phyloP scores from a whole-genome alignment of 1,139 yeast genomes.

The Hansenula lynferdii region DNA sequence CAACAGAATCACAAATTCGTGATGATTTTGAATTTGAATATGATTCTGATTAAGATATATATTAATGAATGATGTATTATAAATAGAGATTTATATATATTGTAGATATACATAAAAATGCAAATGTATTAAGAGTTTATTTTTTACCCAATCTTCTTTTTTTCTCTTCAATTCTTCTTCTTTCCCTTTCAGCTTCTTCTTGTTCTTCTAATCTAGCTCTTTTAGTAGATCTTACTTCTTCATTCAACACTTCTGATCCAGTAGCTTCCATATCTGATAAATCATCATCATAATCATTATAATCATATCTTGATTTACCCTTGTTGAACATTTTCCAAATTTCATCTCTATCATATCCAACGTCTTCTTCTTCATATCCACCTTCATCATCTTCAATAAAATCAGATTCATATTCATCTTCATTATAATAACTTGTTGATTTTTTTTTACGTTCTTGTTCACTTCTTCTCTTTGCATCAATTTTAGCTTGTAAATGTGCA shows the following conservation, averaged over 20 bases:
- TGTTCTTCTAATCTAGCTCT: slow-evolving; percentile 64
- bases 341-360: slow-evolving; percentile 73
- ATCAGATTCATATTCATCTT: slow-evolving; percentile 35
- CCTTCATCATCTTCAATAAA: slow-evolving; percentile 60
- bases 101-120: too few species aligned
- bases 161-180: slow-evolving; percentile 41
- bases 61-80: neutral
- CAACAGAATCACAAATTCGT: slow-evolving; percentile 1
- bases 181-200: slow-evolving; percentile 55
- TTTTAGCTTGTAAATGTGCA: slow-evolving; percentile 24
- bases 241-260: slow-evolving; percentile 80
- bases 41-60: slow-evolving; percentile 25
- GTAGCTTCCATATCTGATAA: slow-evolving; percentile 92
- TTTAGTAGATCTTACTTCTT: slow-evolving; percentile 62
- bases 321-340: slow-evolving; percentile 83
- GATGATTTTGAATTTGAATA: slow-evolving; percentile 31
- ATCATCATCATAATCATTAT: slow-evolving; percentile 47
- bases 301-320: slow-evolving; percentile 47
- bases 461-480: slow-evolving; percentile 21
- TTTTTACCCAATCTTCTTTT: slow-evolving; percentile 25
- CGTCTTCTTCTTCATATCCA: slow-evolving; percentile 19
- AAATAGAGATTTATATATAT: too few species aligned
- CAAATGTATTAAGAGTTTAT: neutral
- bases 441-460: slow-evolving; percentile 13
- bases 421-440: slow-evolving; percentile 16